Percentiles rank a stretch among this genome's conserved stretches.
These are phyloP conservation scores for Scolecobasidium constrictum DNA, from an alignment of 2,329 filamentous ascomycete genomes.

Conservation along the genomic window DNA sequence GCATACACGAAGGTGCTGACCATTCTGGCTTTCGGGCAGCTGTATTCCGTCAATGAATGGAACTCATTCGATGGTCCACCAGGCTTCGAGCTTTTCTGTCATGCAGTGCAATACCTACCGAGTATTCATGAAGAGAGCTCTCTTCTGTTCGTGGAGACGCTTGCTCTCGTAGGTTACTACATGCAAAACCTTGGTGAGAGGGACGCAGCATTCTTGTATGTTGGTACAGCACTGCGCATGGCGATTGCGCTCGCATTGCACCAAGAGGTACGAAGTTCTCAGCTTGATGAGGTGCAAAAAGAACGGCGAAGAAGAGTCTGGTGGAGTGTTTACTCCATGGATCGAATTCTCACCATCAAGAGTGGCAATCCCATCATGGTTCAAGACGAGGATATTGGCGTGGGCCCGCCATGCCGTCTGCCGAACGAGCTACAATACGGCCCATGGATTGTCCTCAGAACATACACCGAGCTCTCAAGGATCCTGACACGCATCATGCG, in stretches of 20 bases:
- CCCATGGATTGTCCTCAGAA: conserved; percentile 36
- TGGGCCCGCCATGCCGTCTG: conserved; percentile 25
- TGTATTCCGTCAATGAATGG: conserved; percentile 49
- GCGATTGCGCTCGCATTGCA: conserved; percentile 46
- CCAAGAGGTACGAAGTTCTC: conserved; percentile 35
- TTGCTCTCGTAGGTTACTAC: conserved; percentile 45
- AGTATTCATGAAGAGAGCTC: conserved; percentile 46
- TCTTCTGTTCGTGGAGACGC: conserved; percentile 43
- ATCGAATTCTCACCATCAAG: conserved; percentile 42
- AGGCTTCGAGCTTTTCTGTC: conserved; percentile 44
- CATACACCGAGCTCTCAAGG: conserved; percentile 43
- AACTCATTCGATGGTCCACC: conserved; percentile 41
- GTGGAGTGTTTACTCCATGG: conserved; percentile 48
- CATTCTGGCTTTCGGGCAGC: conserved; percentile 43
- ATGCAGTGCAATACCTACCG: conserved; percentile 40
- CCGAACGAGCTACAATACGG: conserved; percentile 30
- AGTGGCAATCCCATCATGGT: conserved; percentile 45
- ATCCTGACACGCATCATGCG: conserved; percentile 40
- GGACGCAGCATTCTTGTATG: conserved; percentile 44
- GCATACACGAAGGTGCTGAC: conserved; percentile 41
- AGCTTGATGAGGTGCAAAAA: conserved; percentile 29
- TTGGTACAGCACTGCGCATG: conserved; percentile 39
- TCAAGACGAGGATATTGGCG: conserved; percentile 43
- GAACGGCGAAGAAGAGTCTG: conserved; percentile 43
- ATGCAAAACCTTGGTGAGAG: conserved; percentile 46